Evolutionary conservation across 352 stramenopile species (phyloP), one percentile per base, ranked within the genome.

Genomic region (Ochromonadaceae sp.): DNA sequence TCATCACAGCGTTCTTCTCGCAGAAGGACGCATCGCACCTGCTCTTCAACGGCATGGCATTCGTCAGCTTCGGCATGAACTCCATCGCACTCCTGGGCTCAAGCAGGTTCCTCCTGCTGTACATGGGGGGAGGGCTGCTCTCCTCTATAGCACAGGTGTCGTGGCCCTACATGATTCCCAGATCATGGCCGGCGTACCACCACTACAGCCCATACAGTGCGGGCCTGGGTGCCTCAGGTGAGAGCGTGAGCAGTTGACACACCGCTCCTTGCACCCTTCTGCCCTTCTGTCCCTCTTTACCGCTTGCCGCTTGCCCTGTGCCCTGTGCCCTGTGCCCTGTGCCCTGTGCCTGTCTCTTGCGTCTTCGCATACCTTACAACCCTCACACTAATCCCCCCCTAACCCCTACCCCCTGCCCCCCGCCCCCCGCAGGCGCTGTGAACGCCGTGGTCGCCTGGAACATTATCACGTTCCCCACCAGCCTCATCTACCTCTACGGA

Each of bases 1-100:
- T 61, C 36, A 31, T 61, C 25, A 61, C 53, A 20, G 20, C 53
- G 9, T 38, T 56, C 10, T 61, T 61, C 25, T 61, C 53, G 10
- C 53, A 61, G 20, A 10, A 31, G 7, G 28, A 52, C 25, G 14
- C 36, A n/a, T 5, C 10, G 28, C 53, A 61, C 31, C 32, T 61
- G n/a, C 5, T 61, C n/a, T 17, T 25, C 22, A 61, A 61, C 48
- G 48, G 44, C 36, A 5, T 61, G 28, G 22, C 38, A 10, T 50
- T 61, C 9, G 44, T 34, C 25, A 52, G 3, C 34, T 61, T 61
- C 35, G 53, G 53, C 17, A 25, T 4, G 34, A 9, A 47, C 5
- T 5, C 34, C 9, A 9, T 61, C 5, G 9, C 20, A 17, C 12
- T 25, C 10, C 31, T 61, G 9, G 53, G 53, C 7, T 34, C 30